Conservation (phyloP, 2,329 filamentous ascomycete genomes). For the Penicillium sp. region DNA sequence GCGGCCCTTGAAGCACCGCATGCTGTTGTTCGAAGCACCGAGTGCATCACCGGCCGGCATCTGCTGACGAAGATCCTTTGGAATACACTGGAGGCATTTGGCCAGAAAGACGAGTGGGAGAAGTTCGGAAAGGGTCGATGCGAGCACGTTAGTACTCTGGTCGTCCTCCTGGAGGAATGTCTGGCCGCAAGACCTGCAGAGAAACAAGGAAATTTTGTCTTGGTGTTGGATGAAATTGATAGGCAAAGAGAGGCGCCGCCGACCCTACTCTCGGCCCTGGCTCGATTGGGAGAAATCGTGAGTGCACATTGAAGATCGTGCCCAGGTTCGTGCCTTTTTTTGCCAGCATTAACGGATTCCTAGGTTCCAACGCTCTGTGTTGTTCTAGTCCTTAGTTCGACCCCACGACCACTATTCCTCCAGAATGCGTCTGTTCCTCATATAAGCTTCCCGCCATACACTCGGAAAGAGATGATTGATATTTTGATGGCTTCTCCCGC, state of each 20-base stretch:
- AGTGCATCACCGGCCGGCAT: conserved; percentile 49
- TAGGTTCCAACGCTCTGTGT: conserved; percentile 77
- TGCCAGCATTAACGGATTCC: conserved; percentile 4
- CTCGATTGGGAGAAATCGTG: conserved; percentile 77
- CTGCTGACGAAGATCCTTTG: conserved; percentile 48
- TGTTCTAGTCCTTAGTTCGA: conserved; percentile 71
- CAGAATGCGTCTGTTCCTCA: conserved; percentile 70
- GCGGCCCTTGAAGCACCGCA: conserved; percentile 54
- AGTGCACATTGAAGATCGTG: conserved; percentile 30
- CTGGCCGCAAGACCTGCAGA: conserved; percentile 32
- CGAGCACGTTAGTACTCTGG: conserved; percentile 76
- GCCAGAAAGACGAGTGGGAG: conserved; percentile 42
- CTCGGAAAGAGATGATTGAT: conserved; percentile 72
- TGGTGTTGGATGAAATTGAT: conserved; percentile 88
- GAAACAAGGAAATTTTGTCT: conserved; percentile 61
- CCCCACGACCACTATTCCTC: conserved; percentile 66
- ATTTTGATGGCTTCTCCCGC: conserved; percentile 65
- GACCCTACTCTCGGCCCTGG: conserved; percentile 77
- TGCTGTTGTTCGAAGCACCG: conserved; percentile 44
- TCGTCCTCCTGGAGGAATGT: conserved; percentile 63
- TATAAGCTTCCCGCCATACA: conserved; percentile 81
- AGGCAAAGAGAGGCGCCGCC: conserved; percentile 74
- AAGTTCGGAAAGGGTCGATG: conserved; percentile 60
- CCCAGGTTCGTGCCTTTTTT: background rate
- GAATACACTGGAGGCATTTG: conserved; percentile 37